Conservation (phyloP, 2,329 filamentous ascomycete genomes). For the Drechslerella dactyloides region DNA sequence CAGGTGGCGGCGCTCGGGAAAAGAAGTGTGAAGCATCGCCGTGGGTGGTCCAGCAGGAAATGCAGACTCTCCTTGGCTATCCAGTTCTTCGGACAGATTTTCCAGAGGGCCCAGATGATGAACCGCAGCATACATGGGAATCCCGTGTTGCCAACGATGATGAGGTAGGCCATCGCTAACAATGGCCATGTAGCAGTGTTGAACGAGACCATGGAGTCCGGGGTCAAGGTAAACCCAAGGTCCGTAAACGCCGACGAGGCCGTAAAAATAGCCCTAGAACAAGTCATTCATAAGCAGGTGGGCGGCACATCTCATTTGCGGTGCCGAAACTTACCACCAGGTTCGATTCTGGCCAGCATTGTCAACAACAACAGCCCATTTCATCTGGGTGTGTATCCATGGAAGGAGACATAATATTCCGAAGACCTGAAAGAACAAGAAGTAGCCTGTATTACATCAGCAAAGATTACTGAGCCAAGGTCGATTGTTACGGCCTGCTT, state of each 20-base stretch:
- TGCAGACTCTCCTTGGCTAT: slow-evolving; percentile 82
- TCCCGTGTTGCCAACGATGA: slow-evolving; percentile 92
- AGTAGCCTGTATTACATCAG: slow-evolving; percentile 66
- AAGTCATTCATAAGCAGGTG: slow-evolving; percentile 3
- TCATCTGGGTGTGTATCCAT: slow-evolving; percentile 73
- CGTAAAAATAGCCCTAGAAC: slow-evolving; percentile 75
- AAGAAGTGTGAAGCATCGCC: slow-evolving; percentile 91
- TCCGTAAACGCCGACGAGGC: slow-evolving; percentile 90
- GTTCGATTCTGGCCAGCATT: slow-evolving; percentile 68
- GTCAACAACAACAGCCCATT: slow-evolving; percentile 71
- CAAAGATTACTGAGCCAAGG: not conserved
- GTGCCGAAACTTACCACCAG: slow-evolving; percentile 72
- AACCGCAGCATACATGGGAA: slow-evolving; percentile 95
- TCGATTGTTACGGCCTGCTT: slow-evolving; percentile 22
- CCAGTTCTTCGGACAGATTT: slow-evolving; percentile 64
- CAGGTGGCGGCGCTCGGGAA: slow-evolving; percentile 90
- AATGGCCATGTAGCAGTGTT: slow-evolving; percentile 76
- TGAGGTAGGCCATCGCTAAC: slow-evolving; percentile 79
- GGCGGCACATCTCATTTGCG: not conserved
- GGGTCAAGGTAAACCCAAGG: slow-evolving; percentile 88
- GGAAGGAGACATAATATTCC: slow-evolving; percentile 75
- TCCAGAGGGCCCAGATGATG: slow-evolving; percentile 82
- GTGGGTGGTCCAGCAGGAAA: slow-evolving; percentile 91
- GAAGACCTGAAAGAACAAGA: slow-evolving; percentile 79
- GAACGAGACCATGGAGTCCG: slow-evolving; percentile 93